Conservation (phyloP, 179 eudicot genomes). For the Gypsophila paniculata region DNA sequence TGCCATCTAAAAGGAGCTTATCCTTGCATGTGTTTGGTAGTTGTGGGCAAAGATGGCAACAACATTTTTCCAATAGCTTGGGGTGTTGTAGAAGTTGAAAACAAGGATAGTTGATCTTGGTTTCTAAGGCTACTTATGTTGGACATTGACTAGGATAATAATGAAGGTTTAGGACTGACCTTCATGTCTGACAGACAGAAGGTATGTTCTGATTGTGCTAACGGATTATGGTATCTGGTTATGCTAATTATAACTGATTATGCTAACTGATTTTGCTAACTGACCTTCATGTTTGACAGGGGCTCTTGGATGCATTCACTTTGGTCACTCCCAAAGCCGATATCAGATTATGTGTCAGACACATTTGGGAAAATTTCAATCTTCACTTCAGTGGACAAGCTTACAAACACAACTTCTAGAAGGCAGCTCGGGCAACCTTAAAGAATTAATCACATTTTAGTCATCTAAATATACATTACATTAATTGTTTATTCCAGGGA, state of each 20-base stretch:
- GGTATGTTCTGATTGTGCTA: no score
- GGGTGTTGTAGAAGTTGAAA: slow-evolving; percentile 7
- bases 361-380: slow-evolving; percentile 10
- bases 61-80: not conserved
- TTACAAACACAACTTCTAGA: not conserved
- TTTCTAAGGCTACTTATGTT: not conserved
- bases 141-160: not conserved
- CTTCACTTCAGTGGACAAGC: not conserved
- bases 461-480: not conserved
- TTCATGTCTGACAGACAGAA: slow-evolving; percentile 11
- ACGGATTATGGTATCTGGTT: not conserved
- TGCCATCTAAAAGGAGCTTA: slow-evolving; percentile 13
- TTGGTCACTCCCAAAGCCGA: not conserved
- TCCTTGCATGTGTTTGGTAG: not conserved
- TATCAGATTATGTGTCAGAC: not conserved
- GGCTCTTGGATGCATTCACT: not conserved
- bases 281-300: not conserved
- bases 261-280: not conserved
- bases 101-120: not conserved
- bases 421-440: not conserved
- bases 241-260: no score
- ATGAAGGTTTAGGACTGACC: not conserved
- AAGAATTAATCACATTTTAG: not conserved
- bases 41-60: slow-evolving; percentile 3
- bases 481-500: not conserved